Base-by-base conservation (phyloP, 2,329 filamentous ascomycete genomes). In the Coleophoma crateriformis region DNA sequence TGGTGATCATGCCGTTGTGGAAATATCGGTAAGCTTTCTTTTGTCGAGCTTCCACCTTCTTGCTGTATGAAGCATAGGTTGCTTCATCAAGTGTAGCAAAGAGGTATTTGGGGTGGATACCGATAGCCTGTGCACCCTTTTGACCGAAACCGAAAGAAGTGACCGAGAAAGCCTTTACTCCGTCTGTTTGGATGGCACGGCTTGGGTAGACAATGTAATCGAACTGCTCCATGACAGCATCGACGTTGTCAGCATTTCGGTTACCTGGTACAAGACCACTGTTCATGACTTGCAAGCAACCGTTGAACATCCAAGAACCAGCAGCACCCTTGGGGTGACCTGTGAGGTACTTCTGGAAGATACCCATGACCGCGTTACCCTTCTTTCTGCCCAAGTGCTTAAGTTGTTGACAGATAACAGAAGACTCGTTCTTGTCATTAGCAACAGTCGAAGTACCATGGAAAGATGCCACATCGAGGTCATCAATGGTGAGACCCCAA, bases 231-330 rank as follows among this genome's bases (percentile, higher is more conserved):
- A 99, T 95, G 60, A 91, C 79, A 67, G 91, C 83, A 67, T 99
- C 94, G 49, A 99, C 84, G 60, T 99, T 99, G 75, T 99, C 94
- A 46, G 94, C 94, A 62, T 99, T 99, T 64, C 91, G 87, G 76
- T 99, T 99, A 52, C 94, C 94, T 13, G 94, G 94, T 20, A 99
- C 92, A 45, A 99, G 77, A 65, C 94, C 94, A 46, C 81, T 86
- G 77, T 97, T 95, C 62, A 99, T 82, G 42, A 96, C 90, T 70
- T 99, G 94, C 68, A 99, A 76, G 69, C 89, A 94, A 58, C 94
- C 94, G 77, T 99, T 99, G 81, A 99, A 85, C 94, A 99, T 99
- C 91, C 94, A 99, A 45, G 92, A 94, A 77, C 94, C 94, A 53
- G 94, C 94, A 63, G 94, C 92, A 85, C 94, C 94, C 84, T 99